phyloP scores from a whole-genome alignment of 768 basidiomycete genomes.

The Phylloporus sp. region DNA sequence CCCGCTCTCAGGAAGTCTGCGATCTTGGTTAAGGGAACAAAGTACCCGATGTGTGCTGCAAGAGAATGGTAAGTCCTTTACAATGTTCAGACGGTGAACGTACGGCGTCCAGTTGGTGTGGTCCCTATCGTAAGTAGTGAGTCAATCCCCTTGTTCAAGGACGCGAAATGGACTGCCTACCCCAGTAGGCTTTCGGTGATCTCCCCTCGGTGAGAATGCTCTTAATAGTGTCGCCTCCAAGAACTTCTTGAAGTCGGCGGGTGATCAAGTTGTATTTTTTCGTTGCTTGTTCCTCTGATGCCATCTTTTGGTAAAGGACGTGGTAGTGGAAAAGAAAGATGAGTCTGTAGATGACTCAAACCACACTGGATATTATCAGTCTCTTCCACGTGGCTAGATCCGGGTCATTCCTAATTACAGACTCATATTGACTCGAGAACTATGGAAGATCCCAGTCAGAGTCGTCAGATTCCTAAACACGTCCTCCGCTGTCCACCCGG shows the following conservation, averaged over 20 bases:
- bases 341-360: background rate
- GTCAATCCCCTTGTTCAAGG: background rate
- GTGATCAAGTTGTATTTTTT: constrained; percentile 80
- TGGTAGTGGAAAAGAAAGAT: constrained; percentile 1
- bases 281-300: constrained; percentile 29
- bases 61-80: background rate
- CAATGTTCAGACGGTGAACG: constrained; percentile 29
- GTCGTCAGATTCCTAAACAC: too few species aligned
- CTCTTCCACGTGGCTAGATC: background rate
- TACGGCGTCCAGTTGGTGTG: constrained; percentile 92
- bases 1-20: constrained; percentile 93
- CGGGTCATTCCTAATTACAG: background rate
- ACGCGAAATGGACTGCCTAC: constrained; percentile 37
- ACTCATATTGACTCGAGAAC: background rate
- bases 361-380: constrained; percentile 2
- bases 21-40: constrained; percentile 91
- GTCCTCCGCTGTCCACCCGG: too few species aligned
- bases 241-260: constrained; percentile 78
- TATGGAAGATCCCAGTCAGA: background rate
- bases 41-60: constrained; percentile 94
- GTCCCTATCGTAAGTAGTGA: constrained; percentile 56
- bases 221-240: constrained; percentile 83
- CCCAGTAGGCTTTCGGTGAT: constrained; percentile 88
- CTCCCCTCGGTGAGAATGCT: constrained; percentile 73
- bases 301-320: constrained; percentile 23